Evolutionary conservation across 1,284 basidiomycete genomes (phyloP).

Genomic region (Polyporus tsugae): DNA sequence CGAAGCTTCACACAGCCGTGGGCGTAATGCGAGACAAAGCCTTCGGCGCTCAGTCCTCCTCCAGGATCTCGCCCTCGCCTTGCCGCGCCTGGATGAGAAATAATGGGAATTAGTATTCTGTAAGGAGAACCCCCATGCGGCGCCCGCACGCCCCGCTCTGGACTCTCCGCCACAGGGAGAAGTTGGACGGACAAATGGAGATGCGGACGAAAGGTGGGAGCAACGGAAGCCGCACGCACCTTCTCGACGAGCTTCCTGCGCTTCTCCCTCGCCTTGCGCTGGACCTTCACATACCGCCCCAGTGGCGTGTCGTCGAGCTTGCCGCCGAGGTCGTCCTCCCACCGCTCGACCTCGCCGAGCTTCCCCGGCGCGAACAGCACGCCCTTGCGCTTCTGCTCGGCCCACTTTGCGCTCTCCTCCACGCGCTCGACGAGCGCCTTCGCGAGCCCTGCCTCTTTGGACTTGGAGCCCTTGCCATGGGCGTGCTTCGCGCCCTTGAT

Average conservation of each 20-base stretch:
- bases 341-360: conserved; percentile 72
- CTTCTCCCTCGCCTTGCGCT: conserved; percentile 83
- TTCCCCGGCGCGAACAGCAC: conserved; percentile 81
- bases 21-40: conserved; percentile 14
- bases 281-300: conserved; percentile 81
- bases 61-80: conserved; percentile 74
- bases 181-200: neutral
- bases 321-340: conserved; percentile 61
- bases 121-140: neutral
- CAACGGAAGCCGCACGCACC: conserved; percentile 47
- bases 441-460: conserved; percentile 68
- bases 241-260: conserved; percentile 80
- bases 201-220: neutral
- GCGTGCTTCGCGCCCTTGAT: conserved; percentile 73
- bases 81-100: conserved; percentile 62
- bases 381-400: conserved; percentile 71
- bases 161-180: neutral
- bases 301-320: conserved; percentile 80
- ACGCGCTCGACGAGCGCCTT: conserved; percentile 86
- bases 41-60: conserved; percentile 51
- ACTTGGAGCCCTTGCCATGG: conserved; percentile 47
- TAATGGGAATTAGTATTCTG: conserved; percentile 19
- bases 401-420: conserved; percentile 84
- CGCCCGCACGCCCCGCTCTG: conserved; percentile 1
- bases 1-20: conserved; percentile 25